These are phyloP conservation scores for Mitragyna speciosa DNA, from an alignment of 257 asterid genomes.

Conservation along the genomic window DNA sequence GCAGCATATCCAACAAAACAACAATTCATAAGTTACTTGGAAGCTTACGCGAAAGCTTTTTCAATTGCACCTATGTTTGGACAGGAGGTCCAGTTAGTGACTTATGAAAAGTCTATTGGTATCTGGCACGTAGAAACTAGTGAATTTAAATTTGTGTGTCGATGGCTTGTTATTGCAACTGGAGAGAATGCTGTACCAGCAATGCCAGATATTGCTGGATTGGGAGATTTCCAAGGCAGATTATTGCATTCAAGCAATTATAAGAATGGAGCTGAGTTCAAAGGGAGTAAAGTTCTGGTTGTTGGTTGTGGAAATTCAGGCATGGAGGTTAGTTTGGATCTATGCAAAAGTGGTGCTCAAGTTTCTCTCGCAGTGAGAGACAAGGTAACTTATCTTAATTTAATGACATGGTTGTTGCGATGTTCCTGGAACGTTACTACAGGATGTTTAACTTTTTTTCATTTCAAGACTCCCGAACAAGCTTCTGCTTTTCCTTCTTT, in stretches of 20 bases:
- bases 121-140: constrained; percentile 11
- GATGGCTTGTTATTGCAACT: constrained; percentile 17
- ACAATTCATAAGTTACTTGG: constrained; percentile 24
- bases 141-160: not conserved
- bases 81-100: constrained; percentile 16
- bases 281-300: constrained; percentile 30
- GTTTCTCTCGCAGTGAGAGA: constrained; percentile 29
- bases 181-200: constrained; percentile 19
- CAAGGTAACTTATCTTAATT: constrained; percentile 10
- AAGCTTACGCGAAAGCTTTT: constrained; percentile 19
- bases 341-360: constrained; percentile 32
- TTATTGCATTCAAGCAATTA: constrained; percentile 32
- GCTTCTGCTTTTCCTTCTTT: not conserved
- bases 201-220: constrained; percentile 23
- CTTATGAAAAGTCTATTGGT: not conserved
- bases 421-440: not conserved
- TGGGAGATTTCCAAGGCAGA: constrained; percentile 26
- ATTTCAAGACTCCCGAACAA: not conserved
- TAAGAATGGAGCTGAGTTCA: constrained; percentile 24
- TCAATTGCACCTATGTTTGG: constrained; percentile 20
- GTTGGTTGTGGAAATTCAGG: constrained; percentile 41
- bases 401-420: no score
- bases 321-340: constrained; percentile 36
- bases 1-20: constrained; percentile 23
- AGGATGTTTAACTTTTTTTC: not conserved